Percentiles rank a stretch among this genome's conserved stretches.
These are phyloP conservation scores for Saccharomycopsis hybrid DNA, from an alignment of 1,139 yeast species.

Conservation along the genomic window DNA sequence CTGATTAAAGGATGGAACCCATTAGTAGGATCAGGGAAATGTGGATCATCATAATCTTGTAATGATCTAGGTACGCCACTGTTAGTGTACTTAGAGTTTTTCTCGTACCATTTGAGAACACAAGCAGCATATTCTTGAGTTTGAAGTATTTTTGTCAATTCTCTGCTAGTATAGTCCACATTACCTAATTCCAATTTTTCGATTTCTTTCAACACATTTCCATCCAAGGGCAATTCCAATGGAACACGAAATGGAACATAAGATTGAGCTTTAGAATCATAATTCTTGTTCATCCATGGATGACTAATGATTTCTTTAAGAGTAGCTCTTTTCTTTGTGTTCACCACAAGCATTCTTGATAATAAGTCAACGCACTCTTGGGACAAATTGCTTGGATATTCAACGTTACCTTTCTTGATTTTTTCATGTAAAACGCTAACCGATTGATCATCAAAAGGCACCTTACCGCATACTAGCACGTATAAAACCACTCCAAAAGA, in stretches of 20 bases:
- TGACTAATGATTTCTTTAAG: constrained; percentile 75
- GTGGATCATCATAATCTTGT: constrained; percentile 22
- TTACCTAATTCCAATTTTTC: constrained; percentile 75
- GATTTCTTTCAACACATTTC: constrained; percentile 65
- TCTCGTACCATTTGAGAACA: constrained; percentile 55
- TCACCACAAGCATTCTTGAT: constrained; percentile 87
- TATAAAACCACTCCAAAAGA: constrained; percentile 94
- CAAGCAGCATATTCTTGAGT: constrained; percentile 68
- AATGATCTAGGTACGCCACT: constrained; percentile 17
- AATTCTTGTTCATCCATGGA: constrained; percentile 94
- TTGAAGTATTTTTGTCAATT: constrained; percentile 49
- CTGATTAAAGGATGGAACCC: constrained; percentile 88
- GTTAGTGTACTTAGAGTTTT: constrained; percentile 19
- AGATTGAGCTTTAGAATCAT: constrained; percentile 64
- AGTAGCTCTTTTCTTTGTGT: constrained; percentile 74
- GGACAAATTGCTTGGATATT: constrained; percentile 80
- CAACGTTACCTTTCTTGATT: constrained; percentile 87
- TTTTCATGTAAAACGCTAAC: constrained; percentile 91
- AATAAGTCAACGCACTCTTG: constrained; percentile 78
- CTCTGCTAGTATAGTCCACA: constrained; percentile 32
- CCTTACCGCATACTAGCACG: constrained; percentile 94
- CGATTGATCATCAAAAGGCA: constrained; percentile 94
- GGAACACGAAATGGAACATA: constrained; percentile 77
- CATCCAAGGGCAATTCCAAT: constrained; percentile 64
- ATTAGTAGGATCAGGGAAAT: constrained; percentile 68